Percentiles rank a stretch among this genome's conserved stretches.
Evolutionary conservation across 2,329 filamentous ascomycete genomes (phyloP).

Genomic region (Botrytis medusae): DNA sequence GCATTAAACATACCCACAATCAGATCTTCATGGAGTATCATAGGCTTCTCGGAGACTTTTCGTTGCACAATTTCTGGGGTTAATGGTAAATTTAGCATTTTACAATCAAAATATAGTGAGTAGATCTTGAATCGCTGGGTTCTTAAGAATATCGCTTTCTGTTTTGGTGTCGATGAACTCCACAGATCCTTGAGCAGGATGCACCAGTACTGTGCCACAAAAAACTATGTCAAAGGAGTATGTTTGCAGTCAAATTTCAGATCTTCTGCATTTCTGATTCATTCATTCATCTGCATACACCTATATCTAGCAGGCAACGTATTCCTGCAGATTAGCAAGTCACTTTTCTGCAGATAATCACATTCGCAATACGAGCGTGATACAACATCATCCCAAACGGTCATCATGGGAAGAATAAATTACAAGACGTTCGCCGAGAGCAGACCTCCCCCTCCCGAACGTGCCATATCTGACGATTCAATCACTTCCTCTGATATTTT

Average conservation of each 20-base stretch:
- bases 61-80: background rate
- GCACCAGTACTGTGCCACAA: background rate
- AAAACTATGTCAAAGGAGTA: background rate
- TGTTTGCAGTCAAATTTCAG: too few relatives aligned
- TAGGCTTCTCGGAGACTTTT: background rate
- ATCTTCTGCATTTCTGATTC: slow-evolving; percentile 1
- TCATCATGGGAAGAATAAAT: background rate
- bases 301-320: background rate
- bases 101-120: background rate
- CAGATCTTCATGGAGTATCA: background rate
- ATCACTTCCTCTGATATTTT: background rate
- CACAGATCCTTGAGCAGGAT: background rate
- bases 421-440: slow-evolving; percentile 7
- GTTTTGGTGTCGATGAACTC: background rate
- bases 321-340: slow-evolving; percentile 4
- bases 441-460: background rate
- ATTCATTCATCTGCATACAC: background rate
- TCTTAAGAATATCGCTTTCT: too few relatives aligned
- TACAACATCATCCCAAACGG: background rate
- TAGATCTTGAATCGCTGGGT: background rate
- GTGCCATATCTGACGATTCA: background rate
- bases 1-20: background rate
- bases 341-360: background rate
- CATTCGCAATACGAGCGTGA: background rate
- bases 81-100: background rate